Base-by-base conservation (phyloP, 768 basidiomycete species). In the Strobilomyces dryophilus region DNA sequence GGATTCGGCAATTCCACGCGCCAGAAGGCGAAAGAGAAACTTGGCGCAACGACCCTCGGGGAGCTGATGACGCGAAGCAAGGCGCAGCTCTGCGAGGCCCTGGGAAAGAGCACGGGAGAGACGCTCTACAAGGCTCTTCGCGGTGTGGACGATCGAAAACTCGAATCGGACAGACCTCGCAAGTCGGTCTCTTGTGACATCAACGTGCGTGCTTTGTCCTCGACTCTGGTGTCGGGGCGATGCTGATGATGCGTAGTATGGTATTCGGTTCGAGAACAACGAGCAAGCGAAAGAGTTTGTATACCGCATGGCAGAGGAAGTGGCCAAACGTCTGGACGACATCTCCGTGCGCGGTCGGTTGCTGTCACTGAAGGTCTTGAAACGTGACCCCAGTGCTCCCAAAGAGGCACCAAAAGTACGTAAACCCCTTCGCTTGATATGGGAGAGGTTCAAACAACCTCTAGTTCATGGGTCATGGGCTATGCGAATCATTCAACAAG, bases 111-210 rank as follows among this genome's bases (percentile, higher is more conserved):
- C 24, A 90, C 81, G 0, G 95, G 95, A 1, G 89, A 92, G 67
- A 95, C 81, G 37, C 70, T 98, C 24, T 94, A 82, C 62, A 91
- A 92, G 18, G 91, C 84, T 0, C 68, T 95, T 15, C 77, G 91
- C 17, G 97, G 97, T 0, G 74, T 93, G 26, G 97, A 98, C 61
- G 80, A 88, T 32, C 80, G 82, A 49, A 80, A 80, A 53, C 71
- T 98, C 41, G 89, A 92, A 66, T 85, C 83, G 32, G 87, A 92
- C 65, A 92, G 92, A 64, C 82, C 85, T 46, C 76, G 95, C 61
- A 94, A 93, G 68, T 91, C 87, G 7, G 92, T 99, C 18, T 92
- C 89, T 11, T 94, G 91, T 53, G 95, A 98, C 66, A 89, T 98
- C 62, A 99, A 93, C 62, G 94, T 95, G 60, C 65, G 92, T 78